Evolutionary conservation across 371 early-diverging fungal genomes (phyloP).

Genomic region (Dinochytrium kinnereticum): DNA sequence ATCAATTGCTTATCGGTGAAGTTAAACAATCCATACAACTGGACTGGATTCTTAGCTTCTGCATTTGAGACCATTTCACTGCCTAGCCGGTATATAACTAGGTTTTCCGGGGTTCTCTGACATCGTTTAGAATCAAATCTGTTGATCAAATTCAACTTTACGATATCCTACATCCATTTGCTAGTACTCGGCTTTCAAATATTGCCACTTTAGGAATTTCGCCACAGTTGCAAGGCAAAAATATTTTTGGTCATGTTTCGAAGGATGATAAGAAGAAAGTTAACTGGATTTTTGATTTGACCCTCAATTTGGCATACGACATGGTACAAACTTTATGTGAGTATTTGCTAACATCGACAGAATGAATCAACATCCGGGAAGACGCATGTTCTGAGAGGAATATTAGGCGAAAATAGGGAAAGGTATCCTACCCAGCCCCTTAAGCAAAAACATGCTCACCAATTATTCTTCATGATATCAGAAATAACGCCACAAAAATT

Average conservation of each 20-base stretch:
- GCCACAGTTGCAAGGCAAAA: constrained; percentile 5
- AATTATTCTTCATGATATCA: too few relatives aligned
- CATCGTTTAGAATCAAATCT: constrained; percentile 2
- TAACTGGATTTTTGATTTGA: constrained; percentile 22
- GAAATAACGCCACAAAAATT: too few relatives aligned
- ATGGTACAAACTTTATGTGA: constrained; percentile 1
- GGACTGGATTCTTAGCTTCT: constrained; percentile 14
- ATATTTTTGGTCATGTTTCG: not conserved
- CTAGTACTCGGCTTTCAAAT: constrained; percentile 26
- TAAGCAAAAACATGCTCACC: too few relatives aligned
- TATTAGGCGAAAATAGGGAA: not conserved
- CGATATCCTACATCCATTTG: not conserved
- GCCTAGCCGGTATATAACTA: not conserved
- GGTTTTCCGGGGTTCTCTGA: not conserved
- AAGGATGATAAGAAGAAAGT: constrained; percentile 1
- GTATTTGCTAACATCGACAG: not conserved
- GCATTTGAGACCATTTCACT: constrained; percentile 16
- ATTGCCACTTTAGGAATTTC: constrained; percentile 29
- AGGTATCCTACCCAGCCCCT: too few relatives aligned
- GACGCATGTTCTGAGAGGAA: not conserved
- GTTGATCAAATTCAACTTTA: not conserved
- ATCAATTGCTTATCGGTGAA: not conserved
- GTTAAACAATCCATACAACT: constrained; percentile 15
- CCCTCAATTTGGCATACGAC: constrained; percentile 24
- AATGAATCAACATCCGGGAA: not conserved